Percentiles rank a stretch among this genome's conserved stretches.
These are phyloP conservation scores for Trichosporon inkin DNA, from an alignment of 1,284 basidiomycete genomes.

Conservation along the genomic window DNA sequence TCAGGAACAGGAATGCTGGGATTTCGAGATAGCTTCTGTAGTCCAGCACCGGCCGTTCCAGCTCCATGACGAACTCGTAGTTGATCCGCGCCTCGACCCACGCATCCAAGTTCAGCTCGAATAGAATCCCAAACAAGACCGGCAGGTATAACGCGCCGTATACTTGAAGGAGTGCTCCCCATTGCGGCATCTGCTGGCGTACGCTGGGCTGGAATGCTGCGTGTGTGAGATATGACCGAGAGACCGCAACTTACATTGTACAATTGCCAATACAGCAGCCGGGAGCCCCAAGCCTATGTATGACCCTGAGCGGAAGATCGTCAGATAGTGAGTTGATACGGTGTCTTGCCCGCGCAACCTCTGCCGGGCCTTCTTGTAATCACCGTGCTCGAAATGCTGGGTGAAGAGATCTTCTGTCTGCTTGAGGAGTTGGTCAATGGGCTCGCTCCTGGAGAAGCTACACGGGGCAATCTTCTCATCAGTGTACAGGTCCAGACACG, in stretches of 20 bases:
- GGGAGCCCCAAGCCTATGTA: constrained; percentile 73
- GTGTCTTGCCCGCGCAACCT: constrained; percentile 61
- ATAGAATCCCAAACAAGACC: constrained; percentile 68
- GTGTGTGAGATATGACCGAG: constrained; percentile 3
- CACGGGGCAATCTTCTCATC: constrained; percentile 61
- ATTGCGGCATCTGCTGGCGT: constrained; percentile 61
- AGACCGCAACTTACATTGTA: constrained; percentile 57
- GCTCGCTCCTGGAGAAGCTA: constrained; percentile 55
- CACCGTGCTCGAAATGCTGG: constrained; percentile 70
- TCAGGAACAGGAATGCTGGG: constrained; percentile 70
- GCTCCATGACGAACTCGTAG: constrained; percentile 87
- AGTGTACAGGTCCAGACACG: constrained; percentile 65
- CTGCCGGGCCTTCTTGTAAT: constrained; percentile 71
- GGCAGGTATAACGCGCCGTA: constrained; percentile 75
- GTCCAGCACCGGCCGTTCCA: constrained; percentile 73
- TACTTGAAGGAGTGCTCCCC: constrained; percentile 71
- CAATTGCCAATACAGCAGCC: constrained; percentile 65
- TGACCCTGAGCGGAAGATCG: constrained; percentile 69
- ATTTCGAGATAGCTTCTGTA: constrained; percentile 80
- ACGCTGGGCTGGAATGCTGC: constrained; percentile 62
- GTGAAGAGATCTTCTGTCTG: constrained; percentile 72
- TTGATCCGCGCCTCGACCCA: constrained; percentile 78
- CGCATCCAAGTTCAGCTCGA: constrained; percentile 73
- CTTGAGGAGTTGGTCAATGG: constrained; percentile 64
- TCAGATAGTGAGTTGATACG: constrained; percentile 68